Conservation (phyloP, 2,329 filamentous ascomycete genomes). For the Diaporthe helianthi region DNA sequence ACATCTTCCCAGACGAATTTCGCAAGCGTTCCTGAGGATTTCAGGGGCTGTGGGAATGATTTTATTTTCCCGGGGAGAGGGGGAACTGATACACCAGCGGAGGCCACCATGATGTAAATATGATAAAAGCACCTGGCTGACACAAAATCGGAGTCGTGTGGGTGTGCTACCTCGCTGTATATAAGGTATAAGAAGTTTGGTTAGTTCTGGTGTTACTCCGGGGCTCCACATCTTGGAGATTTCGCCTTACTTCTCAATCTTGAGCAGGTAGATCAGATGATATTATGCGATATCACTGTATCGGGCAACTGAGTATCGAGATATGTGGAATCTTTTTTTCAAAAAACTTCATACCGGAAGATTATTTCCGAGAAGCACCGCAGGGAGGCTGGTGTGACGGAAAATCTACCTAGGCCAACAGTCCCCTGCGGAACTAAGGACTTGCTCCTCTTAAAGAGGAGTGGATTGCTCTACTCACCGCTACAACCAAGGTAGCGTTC, state of each 20-base stretch:
- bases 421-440: too few relatives aligned
- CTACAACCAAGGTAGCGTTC: too few relatives aligned
- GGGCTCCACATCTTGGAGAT: neutral
- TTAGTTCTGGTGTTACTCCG: neutral
- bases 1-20: slow-evolving; percentile 31
- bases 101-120: neutral
- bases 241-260: neutral
- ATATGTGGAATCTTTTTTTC: too few relatives aligned
- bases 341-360: too few relatives aligned
- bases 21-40: slow-evolving; percentile 27
- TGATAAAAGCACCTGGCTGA: fast-evolving
- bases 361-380: too few relatives aligned
- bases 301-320: too few relatives aligned
- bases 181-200: too few relatives aligned
- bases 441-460: too few relatives aligned
- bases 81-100: neutral
- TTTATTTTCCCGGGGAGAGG: neutral
- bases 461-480: too few relatives aligned
- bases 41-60: slow-evolving; percentile 27
- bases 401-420: too few relatives aligned
- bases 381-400: too few relatives aligned
- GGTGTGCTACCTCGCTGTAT: neutral
- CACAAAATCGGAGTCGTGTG: too few relatives aligned
- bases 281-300: neutral
- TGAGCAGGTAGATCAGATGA: neutral